A percentile compares a stretch with the other conserved stretches of the same genome.
These are phyloP conservation scores for Tagetes erecta DNA, from an alignment of 129 eudicot genomes.

Conservation along the genomic window DNA sequence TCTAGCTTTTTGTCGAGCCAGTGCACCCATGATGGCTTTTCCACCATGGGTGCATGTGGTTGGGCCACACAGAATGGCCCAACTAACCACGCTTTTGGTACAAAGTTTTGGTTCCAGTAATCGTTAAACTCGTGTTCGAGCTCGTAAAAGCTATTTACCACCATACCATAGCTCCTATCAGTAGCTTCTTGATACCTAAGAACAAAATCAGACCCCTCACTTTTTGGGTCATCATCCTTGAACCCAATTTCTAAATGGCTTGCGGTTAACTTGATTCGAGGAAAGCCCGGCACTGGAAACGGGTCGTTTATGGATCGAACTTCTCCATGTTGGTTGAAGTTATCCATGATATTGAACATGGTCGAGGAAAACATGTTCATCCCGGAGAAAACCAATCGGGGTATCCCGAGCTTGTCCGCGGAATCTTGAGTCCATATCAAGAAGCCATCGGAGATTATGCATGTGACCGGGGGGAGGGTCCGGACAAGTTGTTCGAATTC, in stretches of 20 bases:
- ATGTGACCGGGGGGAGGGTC: conserved; percentile 37
- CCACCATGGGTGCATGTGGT: background rate
- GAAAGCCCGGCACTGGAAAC: conserved; percentile 38
- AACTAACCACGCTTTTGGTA: conserved; percentile 45
- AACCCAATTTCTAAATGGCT: conserved; percentile 49
- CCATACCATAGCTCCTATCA: conserved; percentile 42
- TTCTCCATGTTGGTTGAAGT: conserved; percentile 37
- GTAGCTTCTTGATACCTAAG: conserved; percentile 22
- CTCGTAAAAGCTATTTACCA: conserved; percentile 60
- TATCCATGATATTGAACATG: conserved; percentile 29
- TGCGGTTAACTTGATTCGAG: conserved; percentile 38
- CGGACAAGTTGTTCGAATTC: conserved; percentile 47
- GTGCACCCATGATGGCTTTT: conserved; percentile 34
- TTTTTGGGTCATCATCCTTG: conserved; percentile 34
- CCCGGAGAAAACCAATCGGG: conserved; percentile 49
- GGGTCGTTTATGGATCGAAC: conserved; percentile 33
- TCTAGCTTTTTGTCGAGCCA: conserved; percentile 49
- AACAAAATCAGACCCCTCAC: conserved; percentile 27
- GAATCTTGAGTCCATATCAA: conserved; percentile 62
- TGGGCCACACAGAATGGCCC: conserved; percentile 57
- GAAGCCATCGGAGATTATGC: conserved; percentile 62
- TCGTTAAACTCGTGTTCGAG: conserved; percentile 43
- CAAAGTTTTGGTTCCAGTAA: conserved; percentile 39
- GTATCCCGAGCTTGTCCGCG: conserved; percentile 46
- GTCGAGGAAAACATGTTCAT: conserved; percentile 42